Percentiles rank a stretch among this genome's conserved stretches.
Conservation (phyloP, 1,139 yeast genomes). For the Yamadazyma diospyri region DNA sequence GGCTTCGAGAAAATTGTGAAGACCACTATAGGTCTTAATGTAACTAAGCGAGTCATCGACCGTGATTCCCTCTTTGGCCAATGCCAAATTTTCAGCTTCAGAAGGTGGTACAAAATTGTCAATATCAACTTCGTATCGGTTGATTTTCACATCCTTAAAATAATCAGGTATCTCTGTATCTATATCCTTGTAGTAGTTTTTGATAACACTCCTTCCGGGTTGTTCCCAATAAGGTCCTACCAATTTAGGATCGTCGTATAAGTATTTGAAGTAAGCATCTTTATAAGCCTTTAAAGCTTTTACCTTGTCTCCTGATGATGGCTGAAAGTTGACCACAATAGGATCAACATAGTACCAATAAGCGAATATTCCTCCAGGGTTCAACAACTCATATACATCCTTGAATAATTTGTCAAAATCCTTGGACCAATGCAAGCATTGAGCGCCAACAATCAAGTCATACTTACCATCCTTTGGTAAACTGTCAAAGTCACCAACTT, state of each 20-base stretch:
- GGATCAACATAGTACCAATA: slow-evolving; percentile 47
- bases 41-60: slow-evolving; percentile 28
- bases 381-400: slow-evolving; percentile 26
- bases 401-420: slow-evolving; percentile 33
- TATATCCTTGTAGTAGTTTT: slow-evolving; percentile 25
- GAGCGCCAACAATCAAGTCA: slow-evolving; percentile 44
- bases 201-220: slow-evolving; percentile 39
- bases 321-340: slow-evolving; percentile 23
- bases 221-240: slow-evolving; percentile 46
- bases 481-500: slow-evolving; percentile 34
- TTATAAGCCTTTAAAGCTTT: slow-evolving; percentile 21
- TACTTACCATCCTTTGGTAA: slow-evolving; percentile 21
- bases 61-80: slow-evolving; percentile 20
- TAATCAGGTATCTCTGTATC: slow-evolving; percentile 32
- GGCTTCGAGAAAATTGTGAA: slow-evolving; percentile 29
- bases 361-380: slow-evolving; percentile 38
- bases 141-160: slow-evolving; percentile 25
- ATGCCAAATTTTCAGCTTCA: slow-evolving; percentile 19
- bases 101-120: slow-evolving; percentile 15
- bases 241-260: slow-evolving; percentile 32
- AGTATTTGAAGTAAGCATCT: slow-evolving; percentile 28
- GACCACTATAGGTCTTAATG: slow-evolving; percentile 36
- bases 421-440: slow-evolving; percentile 46
- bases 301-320: slow-evolving; percentile 10
- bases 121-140: slow-evolving; percentile 23